Evolutionary conservation across 2,329 filamentous ascomycete genomes (phyloP), one percentile per base, ranked within the genome.

Genomic region (Emergomyces pasteurianus): DNA sequence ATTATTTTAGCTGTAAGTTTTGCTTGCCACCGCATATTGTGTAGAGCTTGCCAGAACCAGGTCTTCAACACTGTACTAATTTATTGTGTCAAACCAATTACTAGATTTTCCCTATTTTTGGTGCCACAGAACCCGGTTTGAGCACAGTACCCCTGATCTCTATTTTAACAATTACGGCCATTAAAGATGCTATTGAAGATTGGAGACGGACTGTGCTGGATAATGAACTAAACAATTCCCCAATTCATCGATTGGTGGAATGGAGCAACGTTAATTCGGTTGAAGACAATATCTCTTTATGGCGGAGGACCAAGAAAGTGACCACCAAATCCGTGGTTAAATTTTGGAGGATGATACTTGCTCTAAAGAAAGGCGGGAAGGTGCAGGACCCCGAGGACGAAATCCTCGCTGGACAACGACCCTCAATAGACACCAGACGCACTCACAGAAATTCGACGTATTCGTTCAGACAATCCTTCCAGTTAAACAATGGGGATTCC

Each of bases 161-260:
- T 69, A 97, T 99, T 74, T 81, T 99, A 59, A 77, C 83, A 63
- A 83, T 96, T 59, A 99, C 94, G 1, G 86, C 90, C 34, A 83
- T 96, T 73, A 99, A 97, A 75, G 94, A 99, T 72, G 94, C 86
- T 21, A 87, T 97, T 65, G 94, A 99, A 75, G 94, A 99, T 76
- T 97, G 90, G 79, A 84, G 94, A 67, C 83, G 94, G 75, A 97
- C 92, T 0, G 80, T 91, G 49, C 85, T 96, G 50, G 94, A 99
- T 72, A 95, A 87, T 65, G 89, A 96, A 69, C 81, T 99, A 64
- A 99, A 99, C 76, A 97, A 99, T 71, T 94, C 94, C 2, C 89
- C 92, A 0, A 90, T 97, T 10, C 92, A 99, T 74, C 86, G 92
- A 62, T 79, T 99, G 23, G 80, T 90, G 14, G 87, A 92, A 64